Conservation (phyloP, 1,139 yeast species). For the Hanseniaspora sp. region DNA sequence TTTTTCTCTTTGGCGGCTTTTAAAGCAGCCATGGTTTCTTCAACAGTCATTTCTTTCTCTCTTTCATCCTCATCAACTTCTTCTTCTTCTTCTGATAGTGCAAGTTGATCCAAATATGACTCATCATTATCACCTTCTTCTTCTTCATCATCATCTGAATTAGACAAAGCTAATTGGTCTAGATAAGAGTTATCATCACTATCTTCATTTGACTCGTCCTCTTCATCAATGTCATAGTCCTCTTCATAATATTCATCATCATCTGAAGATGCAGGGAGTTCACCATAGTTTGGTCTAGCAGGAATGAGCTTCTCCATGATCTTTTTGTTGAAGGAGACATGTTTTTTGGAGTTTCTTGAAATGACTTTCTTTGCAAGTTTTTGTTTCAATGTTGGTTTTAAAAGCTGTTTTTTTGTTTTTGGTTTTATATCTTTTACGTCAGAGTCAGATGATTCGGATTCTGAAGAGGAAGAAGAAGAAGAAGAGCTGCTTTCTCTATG, state of each 20-base stretch:
- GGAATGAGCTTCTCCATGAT: conserved; percentile 8
- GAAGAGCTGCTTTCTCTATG: conserved; percentile 29
- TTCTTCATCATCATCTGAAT: not conserved
- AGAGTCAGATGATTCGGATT: not conserved
- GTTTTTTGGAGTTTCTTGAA: conserved; percentile 6
- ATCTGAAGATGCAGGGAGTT: conserved; percentile 1
- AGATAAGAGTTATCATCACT: not conserved
- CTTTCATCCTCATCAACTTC: conserved; percentile 1
- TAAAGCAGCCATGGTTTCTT: conserved; percentile 37
- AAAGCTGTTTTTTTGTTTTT: not conserved
- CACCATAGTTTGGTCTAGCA: conserved; percentile 11
- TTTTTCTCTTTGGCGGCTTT: conserved; percentile 34
- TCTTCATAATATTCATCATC: conserved; percentile 4
- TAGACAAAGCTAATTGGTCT: not conserved
- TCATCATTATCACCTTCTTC: conserved; percentile 15
- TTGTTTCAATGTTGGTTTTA: conserved; percentile 2
- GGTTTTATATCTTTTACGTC: not conserved
- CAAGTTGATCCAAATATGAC: conserved; percentile 1
- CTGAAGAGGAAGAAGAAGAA: not conserved
- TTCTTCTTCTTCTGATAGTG: conserved; percentile 1
- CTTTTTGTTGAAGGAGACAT: conserved; percentile 5
- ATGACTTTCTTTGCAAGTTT: conserved; percentile 6
- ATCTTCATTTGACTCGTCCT: not conserved
- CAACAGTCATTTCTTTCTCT: conserved; percentile 23
- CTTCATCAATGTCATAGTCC: conserved; percentile 1